Percentiles rank a stretch among this genome's conserved stretches.
Evolutionary conservation across 1,284 basidiomycete genomes (phyloP).

Genomic region (Athelia sp.): DNA sequence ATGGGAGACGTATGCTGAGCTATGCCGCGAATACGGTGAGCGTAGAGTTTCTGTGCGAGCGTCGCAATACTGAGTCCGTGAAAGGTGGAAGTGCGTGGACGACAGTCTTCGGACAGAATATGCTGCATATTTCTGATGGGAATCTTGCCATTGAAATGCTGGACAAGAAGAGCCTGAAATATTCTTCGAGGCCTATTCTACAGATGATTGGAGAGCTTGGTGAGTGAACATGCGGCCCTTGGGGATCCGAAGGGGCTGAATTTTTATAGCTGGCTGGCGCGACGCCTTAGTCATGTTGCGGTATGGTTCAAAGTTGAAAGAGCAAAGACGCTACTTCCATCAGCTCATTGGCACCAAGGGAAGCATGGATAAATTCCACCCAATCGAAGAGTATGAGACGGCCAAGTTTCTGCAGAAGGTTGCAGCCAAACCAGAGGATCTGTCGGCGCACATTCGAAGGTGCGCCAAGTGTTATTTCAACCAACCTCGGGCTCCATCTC

Average conservation of each 20-base stretch:
- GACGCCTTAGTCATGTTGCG: conserved; percentile 54
- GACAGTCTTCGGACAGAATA: conserved; percentile 53
- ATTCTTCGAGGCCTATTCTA: conserved; percentile 60
- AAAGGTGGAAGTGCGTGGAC: conserved; percentile 57
- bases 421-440: conserved; percentile 45
- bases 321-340: conserved; percentile 55
- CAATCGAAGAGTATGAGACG: conserved; percentile 48
- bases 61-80: conserved; percentile 1
- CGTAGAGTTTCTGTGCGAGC: not conserved
- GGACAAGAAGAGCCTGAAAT: conserved; percentile 63
- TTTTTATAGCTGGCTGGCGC: conserved; percentile 55
- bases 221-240: not conserved
- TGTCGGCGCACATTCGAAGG: conserved; percentile 54
- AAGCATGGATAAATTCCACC: conserved; percentile 43
- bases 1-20: conserved; percentile 51
- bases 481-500: not conserved
- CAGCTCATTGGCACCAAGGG: conserved; percentile 50
- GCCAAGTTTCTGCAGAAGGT: conserved; percentile 51
- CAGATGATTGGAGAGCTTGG: conserved; percentile 56
- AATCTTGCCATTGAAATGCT: conserved; percentile 53
- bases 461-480: conserved; percentile 23
- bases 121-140: conserved; percentile 56
- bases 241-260: not conserved
- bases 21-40: conserved; percentile 47
- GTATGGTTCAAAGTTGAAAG: conserved; percentile 59